Evolutionary conservation across 2,329 filamentous ascomycete species (phyloP).

Genomic region (Amphichorda felina): DNA sequence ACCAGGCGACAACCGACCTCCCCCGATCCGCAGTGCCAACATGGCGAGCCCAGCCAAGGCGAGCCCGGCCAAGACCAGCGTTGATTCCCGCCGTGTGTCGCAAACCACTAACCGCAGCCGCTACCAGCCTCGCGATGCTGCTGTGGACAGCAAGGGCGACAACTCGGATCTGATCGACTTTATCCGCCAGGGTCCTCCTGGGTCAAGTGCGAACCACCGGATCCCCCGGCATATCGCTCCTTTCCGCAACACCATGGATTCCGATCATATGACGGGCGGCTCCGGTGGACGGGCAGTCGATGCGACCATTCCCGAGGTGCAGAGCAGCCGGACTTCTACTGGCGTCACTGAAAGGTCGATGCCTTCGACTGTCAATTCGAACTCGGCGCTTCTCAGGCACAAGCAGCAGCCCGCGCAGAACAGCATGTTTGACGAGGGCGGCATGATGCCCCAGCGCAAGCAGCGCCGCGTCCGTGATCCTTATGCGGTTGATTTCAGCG

Average conservation of each 20-base stretch:
- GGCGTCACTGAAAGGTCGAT: constrained; percentile 42
- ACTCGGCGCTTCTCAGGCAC: constrained; percentile 52
- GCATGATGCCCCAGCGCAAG: constrained; percentile 57
- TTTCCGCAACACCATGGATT: constrained; percentile 77
- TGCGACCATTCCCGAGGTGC: constrained; percentile 41
- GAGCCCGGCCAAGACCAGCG: constrained; percentile 19
- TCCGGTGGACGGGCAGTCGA: constrained; percentile 45
- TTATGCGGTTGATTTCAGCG: constrained; percentile 80
- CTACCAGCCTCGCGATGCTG: constrained; percentile 61
- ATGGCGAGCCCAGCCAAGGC: constrained; percentile 10
- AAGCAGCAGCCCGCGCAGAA: constrained; percentile 13
- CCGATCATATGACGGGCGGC: constrained; percentile 55
- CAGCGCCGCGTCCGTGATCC: constrained; percentile 74
- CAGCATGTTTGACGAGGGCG: constrained; percentile 33
- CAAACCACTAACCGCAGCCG: constrained; percentile 34
- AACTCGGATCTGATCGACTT: constrained; percentile 92
- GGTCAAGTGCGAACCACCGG: constrained; percentile 45
- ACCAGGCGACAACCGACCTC: constrained; percentile 26
- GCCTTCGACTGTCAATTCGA: constrained; percentile 62
- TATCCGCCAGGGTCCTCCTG: constrained; percentile 75
- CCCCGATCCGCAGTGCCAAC: constrained; percentile 21
- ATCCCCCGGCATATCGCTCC: constrained; percentile 77
- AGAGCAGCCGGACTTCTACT: constrained; percentile 44
- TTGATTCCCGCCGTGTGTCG: constrained; percentile 24
- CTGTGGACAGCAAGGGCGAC: constrained; percentile 42